phyloP scores from a whole-genome alignment of 768 basidiomycete species.

The Mycena chlorophos region DNA sequence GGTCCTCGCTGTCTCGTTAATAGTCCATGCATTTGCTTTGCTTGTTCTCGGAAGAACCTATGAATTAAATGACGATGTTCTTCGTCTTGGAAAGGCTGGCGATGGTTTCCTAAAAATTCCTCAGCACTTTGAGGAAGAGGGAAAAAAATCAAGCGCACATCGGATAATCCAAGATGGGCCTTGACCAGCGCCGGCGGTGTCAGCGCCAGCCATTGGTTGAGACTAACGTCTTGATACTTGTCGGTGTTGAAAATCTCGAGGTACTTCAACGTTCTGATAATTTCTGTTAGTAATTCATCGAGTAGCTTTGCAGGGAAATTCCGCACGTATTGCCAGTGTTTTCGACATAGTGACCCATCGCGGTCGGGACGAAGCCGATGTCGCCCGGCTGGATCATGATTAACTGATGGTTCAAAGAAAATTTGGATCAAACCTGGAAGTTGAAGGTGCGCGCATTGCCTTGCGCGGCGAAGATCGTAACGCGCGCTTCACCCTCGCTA shows the following conservation, averaged over 20 bases:
- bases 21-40: neutral
- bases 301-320: neutral
- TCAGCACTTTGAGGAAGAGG: neutral
- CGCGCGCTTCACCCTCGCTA: conserved; percentile 54
- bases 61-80: conserved; percentile 14
- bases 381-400: conserved; percentile 48
- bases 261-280: conserved; percentile 38
- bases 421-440: conserved; percentile 43
- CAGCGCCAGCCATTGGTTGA: conserved; percentile 50
- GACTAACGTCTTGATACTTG: conserved; percentile 40
- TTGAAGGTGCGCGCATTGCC: conserved; percentile 60
- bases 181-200: conserved; percentile 48
- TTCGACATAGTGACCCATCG: conserved; percentile 59
- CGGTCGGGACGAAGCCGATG: conserved; percentile 59
- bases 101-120: conserved; percentile 15
- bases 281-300: neutral
- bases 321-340: conserved; percentile 47
- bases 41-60: neutral
- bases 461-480: conserved; percentile 57
- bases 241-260: conserved; percentile 51
- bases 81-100: conserved; percentile 23
- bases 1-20: neutral
- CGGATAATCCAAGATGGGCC: conserved; percentile 43
- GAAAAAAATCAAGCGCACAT: conserved; percentile 23
- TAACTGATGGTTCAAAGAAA: neutral